phyloP scores from a whole-genome alignment of 768 basidiomycete genomes.

The Mycena rebaudengoi region DNA sequence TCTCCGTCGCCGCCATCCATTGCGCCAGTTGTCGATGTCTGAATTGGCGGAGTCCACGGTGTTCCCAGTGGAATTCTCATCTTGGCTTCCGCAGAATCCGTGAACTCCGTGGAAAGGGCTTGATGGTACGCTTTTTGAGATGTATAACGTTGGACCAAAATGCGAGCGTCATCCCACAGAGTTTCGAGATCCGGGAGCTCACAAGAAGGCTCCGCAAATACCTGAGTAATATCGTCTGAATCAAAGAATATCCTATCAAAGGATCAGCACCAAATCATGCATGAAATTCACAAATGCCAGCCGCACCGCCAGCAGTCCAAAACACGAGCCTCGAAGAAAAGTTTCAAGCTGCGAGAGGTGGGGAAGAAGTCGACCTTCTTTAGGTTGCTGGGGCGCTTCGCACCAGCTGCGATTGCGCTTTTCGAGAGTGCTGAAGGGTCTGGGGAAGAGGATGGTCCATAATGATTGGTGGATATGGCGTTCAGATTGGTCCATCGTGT shows the following conservation, averaged over 20 bases:
- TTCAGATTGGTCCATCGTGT: conserved; percentile 27
- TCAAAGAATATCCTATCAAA: neutral
- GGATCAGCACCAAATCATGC: neutral
- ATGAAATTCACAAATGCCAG: too few species aligned
- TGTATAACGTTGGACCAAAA: neutral
- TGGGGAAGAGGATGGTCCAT: conserved; percentile 23
- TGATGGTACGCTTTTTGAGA: neutral
- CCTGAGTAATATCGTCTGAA: neutral
- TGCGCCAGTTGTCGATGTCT: too few species aligned
- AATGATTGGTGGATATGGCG: conserved; percentile 23
- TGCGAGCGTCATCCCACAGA: neutral
- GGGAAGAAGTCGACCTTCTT: conserved; percentile 31
- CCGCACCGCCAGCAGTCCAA: conserved; percentile 1
- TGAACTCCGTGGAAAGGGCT: neutral
- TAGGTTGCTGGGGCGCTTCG: conserved; percentile 26
- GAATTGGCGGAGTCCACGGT: too few species aligned
- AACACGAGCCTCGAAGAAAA: conserved; percentile 27
- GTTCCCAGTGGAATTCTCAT: neutral
- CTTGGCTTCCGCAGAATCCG: neutral
- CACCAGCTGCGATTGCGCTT: conserved; percentile 17
- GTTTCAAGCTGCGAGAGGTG: conserved; percentile 26
- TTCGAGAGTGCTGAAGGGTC: conserved; percentile 28
- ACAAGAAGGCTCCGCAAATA: neutral
- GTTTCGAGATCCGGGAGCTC: neutral
- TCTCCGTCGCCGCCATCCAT: too few species aligned